These are phyloP conservation scores for Neoscytalidium dimidiatum DNA, from an alignment of 2,329 filamentous ascomycete species.

Conservation along the genomic window DNA sequence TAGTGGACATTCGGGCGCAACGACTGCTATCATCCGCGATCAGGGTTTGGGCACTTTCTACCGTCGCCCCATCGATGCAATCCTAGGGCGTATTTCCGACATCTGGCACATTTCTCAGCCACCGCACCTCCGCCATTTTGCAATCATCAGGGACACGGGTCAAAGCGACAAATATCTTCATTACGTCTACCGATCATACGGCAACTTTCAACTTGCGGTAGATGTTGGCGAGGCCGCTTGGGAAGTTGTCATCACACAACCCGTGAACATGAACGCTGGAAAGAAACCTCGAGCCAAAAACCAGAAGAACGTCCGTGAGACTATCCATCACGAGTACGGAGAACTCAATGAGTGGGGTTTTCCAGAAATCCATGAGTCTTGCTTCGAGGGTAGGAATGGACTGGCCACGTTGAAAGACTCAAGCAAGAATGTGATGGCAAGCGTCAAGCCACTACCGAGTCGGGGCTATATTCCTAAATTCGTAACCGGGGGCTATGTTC, in stretches of 20 bases:
- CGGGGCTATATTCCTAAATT: conserved; percentile 12
- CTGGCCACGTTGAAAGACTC: conserved; percentile 39
- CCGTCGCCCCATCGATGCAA: conserved; percentile 56
- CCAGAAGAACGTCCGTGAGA: conserved; percentile 16
- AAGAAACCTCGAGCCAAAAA: conserved; percentile 23
- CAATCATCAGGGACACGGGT: conserved; percentile 57
- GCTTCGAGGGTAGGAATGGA: conserved; percentile 43
- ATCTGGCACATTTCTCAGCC: conserved; percentile 62
- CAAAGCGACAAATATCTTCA: conserved; percentile 46
- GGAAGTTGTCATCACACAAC: conserved; percentile 49
- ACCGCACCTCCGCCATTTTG: conserved; percentile 56
- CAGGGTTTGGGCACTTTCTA: conserved; percentile 53
- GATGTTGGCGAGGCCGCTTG: conserved; percentile 52
- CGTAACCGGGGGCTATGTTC: background rate
- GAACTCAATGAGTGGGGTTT: conserved; percentile 53
- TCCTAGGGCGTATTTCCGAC: conserved; percentile 55
- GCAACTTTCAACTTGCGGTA: conserved; percentile 56
- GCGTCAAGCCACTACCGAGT: conserved; percentile 6
- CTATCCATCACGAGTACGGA: conserved; percentile 22
- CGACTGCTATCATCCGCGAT: conserved; percentile 45
- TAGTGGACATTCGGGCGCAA: conserved; percentile 52
- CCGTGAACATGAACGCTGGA: conserved; percentile 32
- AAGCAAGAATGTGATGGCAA: conserved; percentile 1
- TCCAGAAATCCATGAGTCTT: conserved; percentile 33
- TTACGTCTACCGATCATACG: conserved; percentile 58